Percentiles rank a stretch among this genome's conserved stretches.
phyloP scores from a whole-genome alignment of 2,329 filamentous ascomycete species.

The Sporothrix schenckii region DNA sequence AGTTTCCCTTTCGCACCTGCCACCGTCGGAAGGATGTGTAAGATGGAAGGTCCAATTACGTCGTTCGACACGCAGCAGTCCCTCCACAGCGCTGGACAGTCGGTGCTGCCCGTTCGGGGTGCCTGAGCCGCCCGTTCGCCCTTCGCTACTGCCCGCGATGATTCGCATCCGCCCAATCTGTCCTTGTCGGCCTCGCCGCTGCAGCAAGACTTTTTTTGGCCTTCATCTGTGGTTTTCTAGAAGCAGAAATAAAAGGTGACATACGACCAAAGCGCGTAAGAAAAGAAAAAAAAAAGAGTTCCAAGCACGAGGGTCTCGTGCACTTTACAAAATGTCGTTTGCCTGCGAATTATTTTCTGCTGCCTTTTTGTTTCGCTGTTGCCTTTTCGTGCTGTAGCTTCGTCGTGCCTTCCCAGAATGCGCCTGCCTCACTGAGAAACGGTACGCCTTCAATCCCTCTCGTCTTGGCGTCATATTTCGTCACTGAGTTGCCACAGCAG shows the following conservation, averaged over 20 bases:
- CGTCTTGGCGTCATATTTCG: slow-evolving; percentile 12
- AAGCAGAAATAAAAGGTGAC: neutral
- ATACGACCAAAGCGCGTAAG: neutral
- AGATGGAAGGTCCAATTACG: neutral
- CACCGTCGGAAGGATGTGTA: neutral
- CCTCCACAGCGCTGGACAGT: neutral
- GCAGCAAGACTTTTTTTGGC: slow-evolving; percentile 28
- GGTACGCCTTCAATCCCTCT: neutral
- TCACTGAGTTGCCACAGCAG: neutral
- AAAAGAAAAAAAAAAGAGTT: neutral
- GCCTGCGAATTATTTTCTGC: neutral
- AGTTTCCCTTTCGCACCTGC: neutral
- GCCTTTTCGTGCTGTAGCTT: slow-evolving; percentile 2
- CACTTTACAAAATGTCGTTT: neutral
- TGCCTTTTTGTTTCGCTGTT: neutral
- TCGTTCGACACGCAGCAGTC: neutral
- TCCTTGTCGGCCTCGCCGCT: slow-evolving; percentile 29
- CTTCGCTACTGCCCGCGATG: slow-evolving; percentile 19
- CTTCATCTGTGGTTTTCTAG: neutral
- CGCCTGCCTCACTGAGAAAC: neutral
- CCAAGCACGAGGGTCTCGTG: neutral
- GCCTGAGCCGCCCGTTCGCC: slow-evolving; percentile 12
- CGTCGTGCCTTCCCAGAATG: slow-evolving; percentile 17
- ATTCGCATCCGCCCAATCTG: slow-evolving; percentile 18
- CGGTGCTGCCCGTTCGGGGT: slow-evolving; percentile 20